Evolutionary conservation across 176 grass and related monocot species (phyloP).

Genomic region (Eleusine coracana): DNA sequence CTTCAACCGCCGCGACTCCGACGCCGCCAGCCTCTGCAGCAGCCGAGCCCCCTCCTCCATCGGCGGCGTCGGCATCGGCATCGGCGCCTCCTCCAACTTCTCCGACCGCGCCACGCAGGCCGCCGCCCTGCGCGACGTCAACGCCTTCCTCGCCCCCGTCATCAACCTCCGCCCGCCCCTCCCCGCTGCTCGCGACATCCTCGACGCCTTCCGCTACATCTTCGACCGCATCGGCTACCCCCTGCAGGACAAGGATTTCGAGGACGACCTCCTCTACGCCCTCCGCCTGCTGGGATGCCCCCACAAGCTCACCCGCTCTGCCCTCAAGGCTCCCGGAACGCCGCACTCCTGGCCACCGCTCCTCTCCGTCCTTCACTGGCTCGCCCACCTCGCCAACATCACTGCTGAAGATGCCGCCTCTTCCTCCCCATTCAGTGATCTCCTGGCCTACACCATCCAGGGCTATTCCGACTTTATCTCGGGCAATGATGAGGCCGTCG

Average conservation of each 20-base stretch:
- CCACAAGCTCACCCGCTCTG: constrained; percentile 63
- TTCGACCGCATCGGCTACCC: constrained; percentile 35
- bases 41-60: constrained; percentile 53
- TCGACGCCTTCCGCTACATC: constrained; percentile 56
- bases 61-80: constrained; percentile 25
- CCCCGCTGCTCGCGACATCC: constrained; percentile 74
- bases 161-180: constrained; percentile 57
- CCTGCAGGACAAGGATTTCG: constrained; percentile 32
- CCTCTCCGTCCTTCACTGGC: constrained; percentile 79
- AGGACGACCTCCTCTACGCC: constrained; percentile 59
- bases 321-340: constrained; percentile 76
- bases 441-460: constrained; percentile 52
- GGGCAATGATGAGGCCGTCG: constrained; percentile 53
- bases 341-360: constrained; percentile 81
- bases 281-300: constrained; percentile 60
- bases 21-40: constrained; percentile 72
- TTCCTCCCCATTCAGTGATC: constrained; percentile 28
- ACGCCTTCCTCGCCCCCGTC: constrained; percentile 59
- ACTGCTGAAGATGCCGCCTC: neutral
- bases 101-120: constrained; percentile 66
- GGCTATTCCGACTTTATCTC: constrained; percentile 59
- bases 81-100: constrained; percentile 40
- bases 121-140: constrained; percentile 70
- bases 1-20: constrained; percentile 79
- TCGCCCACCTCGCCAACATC: constrained; percentile 51